Percentiles rank a stretch among this genome's conserved stretches.
phyloP scores from a whole-genome alignment of 2,329 filamentous ascomycete species.

The Colletotrichum tamarilloi region DNA sequence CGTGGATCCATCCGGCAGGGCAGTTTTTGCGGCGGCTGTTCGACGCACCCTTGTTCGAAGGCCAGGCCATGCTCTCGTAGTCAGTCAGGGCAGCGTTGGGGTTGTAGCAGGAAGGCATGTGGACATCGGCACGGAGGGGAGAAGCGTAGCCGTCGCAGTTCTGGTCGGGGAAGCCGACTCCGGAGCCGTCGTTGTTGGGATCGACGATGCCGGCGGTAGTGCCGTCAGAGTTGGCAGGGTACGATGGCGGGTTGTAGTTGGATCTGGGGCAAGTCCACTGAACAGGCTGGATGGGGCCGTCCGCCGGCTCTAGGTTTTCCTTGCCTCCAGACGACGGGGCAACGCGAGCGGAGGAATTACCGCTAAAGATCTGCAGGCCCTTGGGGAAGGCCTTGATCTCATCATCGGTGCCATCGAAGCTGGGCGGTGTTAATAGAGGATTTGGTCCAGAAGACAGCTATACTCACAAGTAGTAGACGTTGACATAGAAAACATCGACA shows the following conservation, averaged over 20 bases:
- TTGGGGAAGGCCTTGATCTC: constrained; percentile 76
- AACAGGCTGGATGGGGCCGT: constrained; percentile 63
- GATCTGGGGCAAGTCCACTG: constrained; percentile 71
- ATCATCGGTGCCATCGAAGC: constrained; percentile 73
- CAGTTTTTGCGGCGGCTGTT: constrained; percentile 64
- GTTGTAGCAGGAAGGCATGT: constrained; percentile 82
- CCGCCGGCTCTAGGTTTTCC: constrained; percentile 61
- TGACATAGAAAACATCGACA: constrained; percentile 78
- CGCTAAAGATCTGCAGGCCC: constrained; percentile 78
- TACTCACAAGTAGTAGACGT: constrained; percentile 78
- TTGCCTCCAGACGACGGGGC: constrained; percentile 64
- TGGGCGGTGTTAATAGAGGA: constrained; percentile 44
- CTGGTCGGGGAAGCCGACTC: constrained; percentile 75
- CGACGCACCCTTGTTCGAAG: constrained; percentile 52
- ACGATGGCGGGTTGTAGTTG: constrained; percentile 61
- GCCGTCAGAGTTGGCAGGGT: constrained; percentile 66
- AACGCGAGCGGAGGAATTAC: constrained; percentile 68
- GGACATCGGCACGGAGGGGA: constrained; percentile 73
- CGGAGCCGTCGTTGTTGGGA: constrained; percentile 64
- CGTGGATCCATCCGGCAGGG: constrained; percentile 64
- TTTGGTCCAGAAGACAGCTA: not conserved
- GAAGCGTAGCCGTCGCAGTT: constrained; percentile 73
- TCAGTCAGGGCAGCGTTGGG: constrained; percentile 68
- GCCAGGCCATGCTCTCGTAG: constrained; percentile 74
- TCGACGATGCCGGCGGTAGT: constrained; percentile 65